Base-by-base conservation (phyloP, 495 filamentous ascomycete species). In the Amniculicola lignicola region DNA sequence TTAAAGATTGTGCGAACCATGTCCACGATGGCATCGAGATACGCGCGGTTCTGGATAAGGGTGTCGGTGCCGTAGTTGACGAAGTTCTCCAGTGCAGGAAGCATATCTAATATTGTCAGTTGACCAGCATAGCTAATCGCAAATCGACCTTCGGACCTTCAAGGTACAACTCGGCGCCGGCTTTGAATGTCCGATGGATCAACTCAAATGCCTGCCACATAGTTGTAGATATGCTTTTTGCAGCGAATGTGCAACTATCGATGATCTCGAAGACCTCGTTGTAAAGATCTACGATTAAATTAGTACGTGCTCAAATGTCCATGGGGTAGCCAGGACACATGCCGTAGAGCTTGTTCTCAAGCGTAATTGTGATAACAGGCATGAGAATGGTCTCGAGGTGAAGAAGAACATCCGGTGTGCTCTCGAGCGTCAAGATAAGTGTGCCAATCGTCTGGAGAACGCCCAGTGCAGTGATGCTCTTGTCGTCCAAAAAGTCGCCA, bases 261-360 rank as follows among this genome's bases (percentile, higher is more conserved):
- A 98, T 94, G 63, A 98, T 98, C 71, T 98, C 93, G 65, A 98
- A 98, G 11, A 96, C 82, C 65, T 98, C 93, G 66, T 96, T 97
- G 71, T 95, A 97, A 1, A 98, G 75, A 72, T 98, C 87, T 82
- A 29, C 15, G 24, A 56, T 36, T 10, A 48, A 22, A 36, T 73
- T 57, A 73, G 66, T 41, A 57, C 52, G 25, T 23, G 37, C 38
- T 7, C 33, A 29, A 5, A 7, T 33, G 9, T n/a, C 9, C 16
- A 29, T 18, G 25, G 41, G 47, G 3, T 23, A 18, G 24, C 11
- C 22, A 4, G 24, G n/a, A n/a, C n/a, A 38, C 67, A 59, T 70
- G 83, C 79, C 87, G 63, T 93, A 96, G 10, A 98, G 82, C 73
- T 96, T 97, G 75, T 97, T 96, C 73, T 96, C 90, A 39, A 98